Percentiles rank a stretch among this genome's conserved stretches.
Conservation (phyloP, 495 filamentous ascomycete genomes). For the Melanomma pulvis-pyrius region DNA sequence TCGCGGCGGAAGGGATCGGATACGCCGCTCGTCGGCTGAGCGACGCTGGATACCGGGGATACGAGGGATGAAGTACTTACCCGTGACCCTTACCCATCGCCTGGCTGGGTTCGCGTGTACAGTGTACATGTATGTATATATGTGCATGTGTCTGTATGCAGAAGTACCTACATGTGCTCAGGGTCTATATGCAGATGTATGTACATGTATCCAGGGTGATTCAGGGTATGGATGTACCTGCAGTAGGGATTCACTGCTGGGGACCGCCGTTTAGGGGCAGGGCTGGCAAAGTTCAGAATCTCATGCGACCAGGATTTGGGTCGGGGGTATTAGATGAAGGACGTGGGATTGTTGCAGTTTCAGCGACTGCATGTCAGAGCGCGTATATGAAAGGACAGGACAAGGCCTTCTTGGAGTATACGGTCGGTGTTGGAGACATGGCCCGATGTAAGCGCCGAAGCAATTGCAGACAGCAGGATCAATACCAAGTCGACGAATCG, state of each 20-base stretch:
- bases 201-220: background rate
- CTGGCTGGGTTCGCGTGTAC: no score
- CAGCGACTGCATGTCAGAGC: slow-evolving; percentile 4
- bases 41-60: background rate
- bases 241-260: slow-evolving; percentile 20
- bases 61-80: background rate
- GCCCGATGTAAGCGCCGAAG: background rate
- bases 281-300: background rate
- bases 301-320: background rate
- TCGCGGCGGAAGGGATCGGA: slow-evolving; percentile 22
- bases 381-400: background rate
- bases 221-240: slow-evolving; percentile 18
- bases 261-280: background rate
- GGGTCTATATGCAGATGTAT: background rate
- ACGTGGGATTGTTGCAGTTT: slow-evolving; percentile 5
- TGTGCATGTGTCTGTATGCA: background rate
- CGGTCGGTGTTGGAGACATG: background rate
- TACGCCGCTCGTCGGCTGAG: background rate
- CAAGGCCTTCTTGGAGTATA: background rate
- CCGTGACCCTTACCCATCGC: no score
- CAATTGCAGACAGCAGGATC: background rate
- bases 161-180: background rate
- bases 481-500: background rate
- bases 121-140: background rate
- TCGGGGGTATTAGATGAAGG: slow-evolving; percentile 4